Conservation (phyloP, 371 early-diverging fungal species). For the Rhizopus microsporus region DNA sequence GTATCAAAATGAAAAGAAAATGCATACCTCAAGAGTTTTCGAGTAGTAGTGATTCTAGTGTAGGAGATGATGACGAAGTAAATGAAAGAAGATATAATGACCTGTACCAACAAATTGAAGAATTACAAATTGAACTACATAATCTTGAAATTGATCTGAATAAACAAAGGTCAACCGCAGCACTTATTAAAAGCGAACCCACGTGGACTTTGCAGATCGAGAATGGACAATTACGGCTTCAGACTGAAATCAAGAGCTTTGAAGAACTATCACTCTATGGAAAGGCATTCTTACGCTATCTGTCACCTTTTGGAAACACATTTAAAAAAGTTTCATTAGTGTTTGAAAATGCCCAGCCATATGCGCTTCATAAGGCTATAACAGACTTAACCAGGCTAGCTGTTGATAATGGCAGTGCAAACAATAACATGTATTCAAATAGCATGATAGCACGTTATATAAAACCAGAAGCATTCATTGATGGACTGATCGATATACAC, state of each 20-base stretch:
- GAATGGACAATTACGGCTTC: conserved; percentile 6
- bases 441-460: not conserved
- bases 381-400: not conserved
- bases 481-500: not conserved
- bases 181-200: conserved; percentile 7
- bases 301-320: conserved; percentile 14
- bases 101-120: conserved; percentile 14
- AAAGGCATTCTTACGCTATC: conserved; percentile 6
- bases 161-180: conserved; percentile 2
- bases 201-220: not conserved
- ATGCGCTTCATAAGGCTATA: not conserved
- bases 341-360: not conserved
- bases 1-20: conserved; percentile 15
- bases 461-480: not conserved
- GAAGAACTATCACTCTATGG: conserved; percentile 6
- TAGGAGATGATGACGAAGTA: conserved; percentile 11
- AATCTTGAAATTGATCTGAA: conserved; percentile 13
- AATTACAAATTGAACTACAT: conserved; percentile 10
- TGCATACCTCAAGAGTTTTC: conserved; percentile 13
- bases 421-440: not conserved
- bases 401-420: not conserved
- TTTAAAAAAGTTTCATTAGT: conserved; percentile 1
- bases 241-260: not conserved
- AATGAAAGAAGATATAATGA: not conserved
- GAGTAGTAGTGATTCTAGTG: not conserved